phyloP scores from a whole-genome alignment of 2,329 filamentous ascomycete genomes.

The Colletotrichum graminicola region DNA sequence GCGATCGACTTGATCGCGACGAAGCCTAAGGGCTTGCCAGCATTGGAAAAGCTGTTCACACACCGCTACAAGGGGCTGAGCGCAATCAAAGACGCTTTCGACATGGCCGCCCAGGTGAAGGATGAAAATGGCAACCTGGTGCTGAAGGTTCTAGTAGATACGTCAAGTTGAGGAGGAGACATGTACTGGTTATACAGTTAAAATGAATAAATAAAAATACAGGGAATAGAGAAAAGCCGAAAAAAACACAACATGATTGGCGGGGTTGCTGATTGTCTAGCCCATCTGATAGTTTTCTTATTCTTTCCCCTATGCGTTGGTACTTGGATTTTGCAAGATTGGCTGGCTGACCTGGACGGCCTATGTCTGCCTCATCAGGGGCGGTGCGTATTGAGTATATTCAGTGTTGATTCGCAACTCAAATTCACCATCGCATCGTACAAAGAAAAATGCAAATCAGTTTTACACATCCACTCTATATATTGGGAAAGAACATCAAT shows the following conservation, averaged over 20 bases:
- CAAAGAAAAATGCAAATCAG: not conserved
- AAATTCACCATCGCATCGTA: not conserved
- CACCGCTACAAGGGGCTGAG: slow-evolving; percentile 76
- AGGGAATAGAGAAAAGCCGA: not conserved
- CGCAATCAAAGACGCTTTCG: slow-evolving; percentile 75
- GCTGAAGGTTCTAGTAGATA: slow-evolving; percentile 78
- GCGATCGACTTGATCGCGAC: slow-evolving; percentile 65
- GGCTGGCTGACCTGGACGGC: not conserved
- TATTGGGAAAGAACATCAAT: not conserved
- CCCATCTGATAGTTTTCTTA: not conserved
- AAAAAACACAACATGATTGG: not conserved
- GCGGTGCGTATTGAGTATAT: not conserved
- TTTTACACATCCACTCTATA: slow-evolving; percentile 17
- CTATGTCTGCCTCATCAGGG: no score
- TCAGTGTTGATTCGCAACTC: not conserved
- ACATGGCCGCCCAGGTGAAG: slow-evolving; percentile 77
- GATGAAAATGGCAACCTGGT: slow-evolving; percentile 78
- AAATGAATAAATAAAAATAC: not conserved
- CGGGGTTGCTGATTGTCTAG: not conserved
- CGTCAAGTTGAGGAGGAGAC: slow-evolving; percentile 44
- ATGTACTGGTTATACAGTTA: not conserved
- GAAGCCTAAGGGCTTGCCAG: slow-evolving; percentile 66
- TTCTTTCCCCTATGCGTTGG: not conserved
- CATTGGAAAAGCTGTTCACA: slow-evolving; percentile 76
- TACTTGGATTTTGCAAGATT: not conserved